These are phyloP conservation scores for Tricholoma bakamatsutake DNA, from an alignment of 768 basidiomycete species.

Conservation along the genomic window DNA sequence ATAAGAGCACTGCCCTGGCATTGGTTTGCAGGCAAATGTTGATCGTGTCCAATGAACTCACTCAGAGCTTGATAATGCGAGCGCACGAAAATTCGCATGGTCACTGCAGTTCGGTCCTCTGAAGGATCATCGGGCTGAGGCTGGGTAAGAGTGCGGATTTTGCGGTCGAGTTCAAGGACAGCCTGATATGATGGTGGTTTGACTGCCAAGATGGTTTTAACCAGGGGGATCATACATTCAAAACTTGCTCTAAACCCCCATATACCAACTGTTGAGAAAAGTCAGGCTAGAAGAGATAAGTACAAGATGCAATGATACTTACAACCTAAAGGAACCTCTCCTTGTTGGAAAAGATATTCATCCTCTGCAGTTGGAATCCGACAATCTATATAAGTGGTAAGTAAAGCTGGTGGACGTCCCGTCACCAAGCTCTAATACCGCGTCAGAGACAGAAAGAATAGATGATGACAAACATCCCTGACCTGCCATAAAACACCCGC, in stretches of 20 bases:
- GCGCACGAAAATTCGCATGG: slow-evolving; percentile 36
- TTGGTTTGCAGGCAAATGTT: slow-evolving; percentile 5
- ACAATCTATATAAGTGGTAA: slow-evolving; percentile 40
- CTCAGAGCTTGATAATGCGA: slow-evolving; percentile 43
- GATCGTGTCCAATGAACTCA: slow-evolving; percentile 17
- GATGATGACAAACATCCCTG: slow-evolving; percentile 6
- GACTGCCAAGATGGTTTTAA: slow-evolving; percentile 33
- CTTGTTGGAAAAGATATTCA: slow-evolving; percentile 35
- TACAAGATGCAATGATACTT: slow-evolving; percentile 15
- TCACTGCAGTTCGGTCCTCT: slow-evolving; percentile 29
- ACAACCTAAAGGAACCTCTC: slow-evolving; percentile 42
- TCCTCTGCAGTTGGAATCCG: slow-evolving; percentile 40
- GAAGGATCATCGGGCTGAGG: slow-evolving; percentile 17
- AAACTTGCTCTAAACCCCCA: slow-evolving; percentile 39
- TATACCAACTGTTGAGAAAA: slow-evolving; percentile 34
- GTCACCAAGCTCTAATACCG: slow-evolving; percentile 37
- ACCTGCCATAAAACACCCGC: slow-evolving; percentile 46
- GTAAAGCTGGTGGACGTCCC: slow-evolving; percentile 42
- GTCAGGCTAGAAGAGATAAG: slow-evolving; percentile 2
- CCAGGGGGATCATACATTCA: slow-evolving; percentile 39
- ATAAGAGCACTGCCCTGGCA: slow-evolving; percentile 38
- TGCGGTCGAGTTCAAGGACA: slow-evolving; percentile 44
- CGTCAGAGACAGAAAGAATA: neutral
- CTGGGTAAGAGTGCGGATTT: slow-evolving; percentile 34
- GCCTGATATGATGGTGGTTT: slow-evolving; percentile 41